phyloP scores from a whole-genome alignment of 306 rosid genomes.

The Neltuma alba region DNA sequence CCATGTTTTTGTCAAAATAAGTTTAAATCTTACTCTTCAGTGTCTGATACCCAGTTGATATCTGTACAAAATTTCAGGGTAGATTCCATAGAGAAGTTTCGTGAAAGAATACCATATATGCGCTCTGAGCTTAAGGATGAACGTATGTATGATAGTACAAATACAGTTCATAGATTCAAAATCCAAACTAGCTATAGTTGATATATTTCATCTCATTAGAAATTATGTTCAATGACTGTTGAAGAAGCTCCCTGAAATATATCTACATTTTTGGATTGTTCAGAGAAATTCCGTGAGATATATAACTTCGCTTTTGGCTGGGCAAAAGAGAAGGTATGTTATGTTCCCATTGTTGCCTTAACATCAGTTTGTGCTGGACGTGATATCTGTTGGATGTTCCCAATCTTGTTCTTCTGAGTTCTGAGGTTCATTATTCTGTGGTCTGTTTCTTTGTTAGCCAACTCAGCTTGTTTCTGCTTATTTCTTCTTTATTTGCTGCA shows the following conservation, averaged over 20 bases:
- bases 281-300: constrained; percentile 96
- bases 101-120: constrained; percentile 88
- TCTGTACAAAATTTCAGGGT: constrained; percentile 63
- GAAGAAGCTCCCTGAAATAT: constrained; percentile 39
- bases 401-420: constrained; percentile 3
- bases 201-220: constrained; percentile 22
- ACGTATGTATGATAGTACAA: constrained; percentile 53
- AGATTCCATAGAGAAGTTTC: constrained; percentile 90
- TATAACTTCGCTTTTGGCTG: constrained; percentile 98
- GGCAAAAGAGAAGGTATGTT: constrained; percentile 97
- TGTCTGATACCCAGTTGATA: constrained; percentile 16
- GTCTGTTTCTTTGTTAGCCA: neutral
- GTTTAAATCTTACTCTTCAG: neutral
- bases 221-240: constrained; percentile 23
- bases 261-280: constrained; percentile 37
- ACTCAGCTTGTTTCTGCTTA: neutral
- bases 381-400: constrained; percentile 7
- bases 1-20: constrained; percentile 3
- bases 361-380: neutral
- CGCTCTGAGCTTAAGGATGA: constrained; percentile 96
- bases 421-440: constrained; percentile 17
- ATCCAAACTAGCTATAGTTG: constrained; percentile 21
- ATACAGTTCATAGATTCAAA: neutral
- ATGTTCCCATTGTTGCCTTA: constrained; percentile 16
- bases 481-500: neutral